Conservation (phyloP, 495 filamentous ascomycete species). For the Cudoniella acicularis region DNA sequence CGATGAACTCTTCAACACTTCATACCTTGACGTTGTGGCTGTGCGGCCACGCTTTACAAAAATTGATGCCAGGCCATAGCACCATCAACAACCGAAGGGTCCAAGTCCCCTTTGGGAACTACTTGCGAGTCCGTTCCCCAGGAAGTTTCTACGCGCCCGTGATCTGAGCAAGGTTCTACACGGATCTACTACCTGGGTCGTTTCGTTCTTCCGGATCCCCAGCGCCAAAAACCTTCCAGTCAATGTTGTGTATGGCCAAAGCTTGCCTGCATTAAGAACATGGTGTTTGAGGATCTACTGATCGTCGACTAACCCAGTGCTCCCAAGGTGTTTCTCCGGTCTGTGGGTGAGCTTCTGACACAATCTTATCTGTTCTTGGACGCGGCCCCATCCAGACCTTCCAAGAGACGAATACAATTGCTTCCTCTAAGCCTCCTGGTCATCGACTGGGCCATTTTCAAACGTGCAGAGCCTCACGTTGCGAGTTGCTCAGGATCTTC, state of each 20-base stretch:
- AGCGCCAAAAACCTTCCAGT: background rate
- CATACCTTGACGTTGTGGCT: slow-evolving; percentile 2
- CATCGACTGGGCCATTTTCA: slow-evolving; percentile 12
- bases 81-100: slow-evolving; percentile 11
- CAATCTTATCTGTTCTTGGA: slow-evolving; percentile 5
- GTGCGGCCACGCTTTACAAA: slow-evolving; percentile 1
- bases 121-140: slow-evolving; percentile 4
- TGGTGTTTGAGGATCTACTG: slow-evolving; percentile 20
- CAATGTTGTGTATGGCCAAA: slow-evolving; percentile 5
- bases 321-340: background rate
- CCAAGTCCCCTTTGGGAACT: slow-evolving; percentile 1
- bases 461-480: slow-evolving; percentile 22
- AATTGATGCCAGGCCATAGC: slow-evolving; percentile 11
- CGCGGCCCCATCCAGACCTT: background rate
- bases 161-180: slow-evolving; percentile 1
- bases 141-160: background rate
- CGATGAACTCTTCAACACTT: background rate
- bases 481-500: background rate
- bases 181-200: background rate
- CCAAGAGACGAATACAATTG: slow-evolving; percentile 6
- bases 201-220: background rate
- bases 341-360: background rate
- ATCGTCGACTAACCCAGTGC: background rate
- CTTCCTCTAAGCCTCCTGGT: background rate
- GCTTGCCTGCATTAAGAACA: slow-evolving; percentile 5